Evolutionary conservation across 495 filamentous ascomycete species (phyloP).

Genomic region (Daldinia vernicosa): DNA sequence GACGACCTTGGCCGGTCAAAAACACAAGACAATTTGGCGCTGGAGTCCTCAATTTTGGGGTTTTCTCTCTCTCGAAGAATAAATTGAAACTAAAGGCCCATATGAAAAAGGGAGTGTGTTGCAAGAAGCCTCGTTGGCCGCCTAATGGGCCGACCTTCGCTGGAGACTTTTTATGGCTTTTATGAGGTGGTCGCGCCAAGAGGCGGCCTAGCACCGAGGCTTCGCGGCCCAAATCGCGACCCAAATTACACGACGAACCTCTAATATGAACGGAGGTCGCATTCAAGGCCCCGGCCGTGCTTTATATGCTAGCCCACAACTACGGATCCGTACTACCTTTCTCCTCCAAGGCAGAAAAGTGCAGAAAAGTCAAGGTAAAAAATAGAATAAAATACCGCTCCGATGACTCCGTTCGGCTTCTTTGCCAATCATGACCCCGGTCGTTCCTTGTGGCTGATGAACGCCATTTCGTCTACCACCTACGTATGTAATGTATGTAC

Average conservation of each 20-base stretch:
- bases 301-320: slow-evolving; percentile 41
- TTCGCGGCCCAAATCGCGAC: slow-evolving; percentile 43
- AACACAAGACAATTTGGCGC: background rate
- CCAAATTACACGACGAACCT: slow-evolving; percentile 28
- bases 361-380: background rate
- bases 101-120: slow-evolving; percentile 18
- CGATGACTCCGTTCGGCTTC: slow-evolving; percentile 10
- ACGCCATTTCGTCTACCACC: slow-evolving; percentile 5
- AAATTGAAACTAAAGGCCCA: slow-evolving; percentile 18
- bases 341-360: slow-evolving; percentile 41
- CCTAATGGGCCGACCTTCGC: slow-evolving; percentile 29
- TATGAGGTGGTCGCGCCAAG: slow-evolving; percentile 40
- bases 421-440: slow-evolving; percentile 41
- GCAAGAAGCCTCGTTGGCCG: slow-evolving; percentile 43
- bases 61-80: slow-evolving; percentile 33
- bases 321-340: slow-evolving; percentile 20
- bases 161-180: background rate
- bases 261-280: slow-evolving; percentile 33
- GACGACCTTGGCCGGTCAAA: background rate
- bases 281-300: slow-evolving; percentile 37
- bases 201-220: slow-evolving; percentile 43
- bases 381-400: slow-evolving; percentile 21
- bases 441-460: slow-evolving; percentile 37
- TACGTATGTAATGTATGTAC: background rate
- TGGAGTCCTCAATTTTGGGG: slow-evolving; percentile 44